phyloP scores from a whole-genome alignment of 2,329 filamentous ascomycete species.

The Fusarium humuli region DNA sequence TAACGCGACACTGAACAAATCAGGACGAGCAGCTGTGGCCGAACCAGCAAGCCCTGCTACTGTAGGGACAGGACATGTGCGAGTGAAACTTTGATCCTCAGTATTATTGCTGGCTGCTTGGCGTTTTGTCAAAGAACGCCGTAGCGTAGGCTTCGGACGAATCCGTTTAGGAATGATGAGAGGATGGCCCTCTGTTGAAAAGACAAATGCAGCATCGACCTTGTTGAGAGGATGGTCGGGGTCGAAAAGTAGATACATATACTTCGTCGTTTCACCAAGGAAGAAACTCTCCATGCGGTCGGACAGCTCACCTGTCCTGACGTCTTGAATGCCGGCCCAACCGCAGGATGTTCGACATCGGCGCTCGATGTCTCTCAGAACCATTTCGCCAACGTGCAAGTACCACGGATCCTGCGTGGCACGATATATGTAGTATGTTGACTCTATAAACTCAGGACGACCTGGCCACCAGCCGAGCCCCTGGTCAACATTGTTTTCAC shows the following conservation, averaged over 20 bases:
- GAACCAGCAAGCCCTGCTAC: slow-evolving; percentile 76
- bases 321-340: slow-evolving; percentile 90
- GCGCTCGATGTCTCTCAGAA: slow-evolving; percentile 85
- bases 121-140: slow-evolving; percentile 17
- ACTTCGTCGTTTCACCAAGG: slow-evolving; percentile 94
- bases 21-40: slow-evolving; percentile 79
- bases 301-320: slow-evolving; percentile 83
- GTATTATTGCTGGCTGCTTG: slow-evolving; percentile 50
- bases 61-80: slow-evolving; percentile 75
- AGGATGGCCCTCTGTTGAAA: slow-evolving; percentile 96
- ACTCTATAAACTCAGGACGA: slow-evolving; percentile 96
- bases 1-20: slow-evolving; percentile 90
- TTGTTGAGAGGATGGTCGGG: slow-evolving; percentile 87
- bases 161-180: slow-evolving; percentile 76
- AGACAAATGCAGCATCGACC: slow-evolving; percentile 88
- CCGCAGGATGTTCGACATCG: slow-evolving; percentile 92
- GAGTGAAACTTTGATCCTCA: slow-evolving; percentile 61
- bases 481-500: slow-evolving; percentile 84
- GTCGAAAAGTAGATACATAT: slow-evolving; percentile 92
- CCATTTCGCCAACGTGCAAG: slow-evolving; percentile 95
- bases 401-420: slow-evolving; percentile 97
- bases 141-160: slow-evolving; percentile 17
- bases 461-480: slow-evolving; percentile 95
- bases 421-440: slow-evolving; percentile 94
- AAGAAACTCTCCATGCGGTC: slow-evolving; percentile 99